phyloP scores from a whole-genome alignment of 345 rosid species.

The Firmiana major region DNA sequence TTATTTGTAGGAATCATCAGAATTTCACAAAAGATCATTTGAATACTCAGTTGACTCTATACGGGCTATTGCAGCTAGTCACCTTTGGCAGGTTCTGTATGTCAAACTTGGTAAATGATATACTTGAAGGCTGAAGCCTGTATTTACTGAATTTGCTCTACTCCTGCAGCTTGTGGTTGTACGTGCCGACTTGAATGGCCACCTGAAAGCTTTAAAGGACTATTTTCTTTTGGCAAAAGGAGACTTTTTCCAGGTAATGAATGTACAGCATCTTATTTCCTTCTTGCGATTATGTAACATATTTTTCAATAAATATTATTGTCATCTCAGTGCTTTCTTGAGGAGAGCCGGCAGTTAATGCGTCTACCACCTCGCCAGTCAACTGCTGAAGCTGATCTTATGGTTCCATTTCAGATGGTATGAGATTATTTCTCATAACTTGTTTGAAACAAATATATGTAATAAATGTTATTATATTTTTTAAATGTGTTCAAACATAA shows the following conservation, averaged over 20 bases:
- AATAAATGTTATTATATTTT: not conserved
- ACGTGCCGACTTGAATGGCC: slow-evolving; percentile 90
- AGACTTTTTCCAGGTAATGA: slow-evolving; percentile 90
- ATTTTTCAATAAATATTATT: slow-evolving; percentile 14
- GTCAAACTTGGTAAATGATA: slow-evolving; percentile 4
- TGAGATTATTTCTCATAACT: slow-evolving; percentile 19
- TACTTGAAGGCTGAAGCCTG: slow-evolving; percentile 14
- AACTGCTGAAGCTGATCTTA: slow-evolving; percentile 95
- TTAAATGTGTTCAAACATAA: not conserved
- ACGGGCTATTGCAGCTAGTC: slow-evolving; percentile 92
- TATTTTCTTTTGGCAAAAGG: slow-evolving; percentile 96
- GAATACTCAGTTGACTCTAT: slow-evolving; percentile 82
- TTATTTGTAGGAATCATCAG: slow-evolving; percentile 71
- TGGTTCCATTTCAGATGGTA: slow-evolving; percentile 96
- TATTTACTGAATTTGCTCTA: slow-evolving; percentile 17
- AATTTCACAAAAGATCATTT: slow-evolving; percentile 90
- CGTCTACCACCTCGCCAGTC: slow-evolving; percentile 95
- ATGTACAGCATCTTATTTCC: slow-evolving; percentile 1
- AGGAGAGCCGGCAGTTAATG: slow-evolving; percentile 94
- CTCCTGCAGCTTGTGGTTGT: slow-evolving; percentile 84
- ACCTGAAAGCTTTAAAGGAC: slow-evolving; percentile 90
- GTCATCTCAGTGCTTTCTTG: slow-evolving; percentile 76
- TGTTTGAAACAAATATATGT: not conserved
- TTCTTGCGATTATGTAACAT: slow-evolving; percentile 11
- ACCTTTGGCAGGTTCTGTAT: slow-evolving; percentile 96